Percentiles rank a stretch among this genome's conserved stretches.
These are phyloP conservation scores for Didymella sp. DNA, from an alignment of 2,329 filamentous ascomycete species.

Conservation along the genomic window DNA sequence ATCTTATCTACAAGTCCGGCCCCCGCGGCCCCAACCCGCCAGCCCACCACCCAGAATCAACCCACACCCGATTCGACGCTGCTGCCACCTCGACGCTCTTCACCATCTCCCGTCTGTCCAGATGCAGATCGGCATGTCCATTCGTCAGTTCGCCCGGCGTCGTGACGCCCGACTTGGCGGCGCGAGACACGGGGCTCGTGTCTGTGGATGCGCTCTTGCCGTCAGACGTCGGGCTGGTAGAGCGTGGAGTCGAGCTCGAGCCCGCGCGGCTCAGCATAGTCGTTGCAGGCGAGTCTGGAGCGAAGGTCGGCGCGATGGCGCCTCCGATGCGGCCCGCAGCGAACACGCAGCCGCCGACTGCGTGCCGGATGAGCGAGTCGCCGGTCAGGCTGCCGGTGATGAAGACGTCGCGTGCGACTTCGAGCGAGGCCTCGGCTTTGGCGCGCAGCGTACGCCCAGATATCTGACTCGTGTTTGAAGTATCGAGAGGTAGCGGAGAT, in stretches of 20 bases:
- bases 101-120: slow-evolving; percentile 45
- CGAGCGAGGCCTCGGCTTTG: slow-evolving; percentile 60
- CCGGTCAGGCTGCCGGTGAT: slow-evolving; percentile 66
- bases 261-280: slow-evolving; percentile 7
- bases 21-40: slow-evolving; percentile 36
- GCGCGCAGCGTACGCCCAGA: slow-evolving; percentile 61
- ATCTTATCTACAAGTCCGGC: not conserved
- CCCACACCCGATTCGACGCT: slow-evolving; percentile 43
- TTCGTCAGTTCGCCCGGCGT: slow-evolving; percentile 40
- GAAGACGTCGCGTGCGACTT: slow-evolving; percentile 62
- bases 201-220: slow-evolving; percentile 24
- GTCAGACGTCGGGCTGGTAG: slow-evolving; percentile 29
- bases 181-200: slow-evolving; percentile 12
- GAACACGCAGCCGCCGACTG: slow-evolving; percentile 65
- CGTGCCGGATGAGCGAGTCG: slow-evolving; percentile 66
- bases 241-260: slow-evolving; percentile 34
- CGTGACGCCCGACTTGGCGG: slow-evolving; percentile 18
- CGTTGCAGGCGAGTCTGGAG: slow-evolving; percentile 18
- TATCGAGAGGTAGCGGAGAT: slow-evolving; percentile 21
- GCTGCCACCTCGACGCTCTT: slow-evolving; percentile 38
- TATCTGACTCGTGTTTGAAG: slow-evolving; percentile 44
- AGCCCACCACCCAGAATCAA: slow-evolving; percentile 48
- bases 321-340: slow-evolving; percentile 59
- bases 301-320: slow-evolving; percentile 32
- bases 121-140: slow-evolving; percentile 49